Evolutionary conservation across 2,329 filamentous ascomycete genomes (phyloP).

Genomic region (Fusarium redolens): DNA sequence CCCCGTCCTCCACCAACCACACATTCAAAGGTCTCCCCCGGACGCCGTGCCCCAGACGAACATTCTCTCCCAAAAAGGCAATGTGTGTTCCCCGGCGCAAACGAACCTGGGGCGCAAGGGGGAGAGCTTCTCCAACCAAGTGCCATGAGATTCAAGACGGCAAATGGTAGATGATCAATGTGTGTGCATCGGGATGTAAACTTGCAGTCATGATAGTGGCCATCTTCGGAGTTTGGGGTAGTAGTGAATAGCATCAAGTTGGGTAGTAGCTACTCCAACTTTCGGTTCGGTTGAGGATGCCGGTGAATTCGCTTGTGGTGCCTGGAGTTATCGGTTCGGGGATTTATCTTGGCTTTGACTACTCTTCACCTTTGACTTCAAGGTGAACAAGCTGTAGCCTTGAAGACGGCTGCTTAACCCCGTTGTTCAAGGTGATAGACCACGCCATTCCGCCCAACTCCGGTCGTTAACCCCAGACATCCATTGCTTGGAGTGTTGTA

Average conservation of each 20-base stretch:
- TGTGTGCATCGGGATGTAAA: slow-evolving; percentile 17
- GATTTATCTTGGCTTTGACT: neutral
- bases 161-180: slow-evolving; percentile 10
- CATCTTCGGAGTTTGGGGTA: slow-evolving; percentile 10
- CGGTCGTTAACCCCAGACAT: slow-evolving; percentile 17
- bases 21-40: slow-evolving; percentile 26
- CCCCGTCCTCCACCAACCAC: slow-evolving; percentile 39
- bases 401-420: slow-evolving; percentile 14
- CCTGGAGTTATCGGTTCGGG: slow-evolving; percentile 7
- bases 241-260: slow-evolving; percentile 20
- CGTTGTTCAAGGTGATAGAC: slow-evolving; percentile 4
- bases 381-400: neutral
- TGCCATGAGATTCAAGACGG: slow-evolving; percentile 11
- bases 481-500: neutral
- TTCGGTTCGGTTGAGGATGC: slow-evolving; percentile 22
- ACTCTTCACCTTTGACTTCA: neutral
- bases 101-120: neutral
- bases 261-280: slow-evolving; percentile 15
- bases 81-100: slow-evolving; percentile 28
- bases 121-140: slow-evolving; percentile 6
- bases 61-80: slow-evolving; percentile 33
- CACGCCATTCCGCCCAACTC: slow-evolving; percentile 32
- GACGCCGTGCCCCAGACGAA: slow-evolving; percentile 24
- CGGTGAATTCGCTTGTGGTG: neutral
- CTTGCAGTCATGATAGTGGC: neutral